Base-by-base conservation (phyloP, 1,284 basidiomycete genomes). In the Naganishia sp. region DNA sequence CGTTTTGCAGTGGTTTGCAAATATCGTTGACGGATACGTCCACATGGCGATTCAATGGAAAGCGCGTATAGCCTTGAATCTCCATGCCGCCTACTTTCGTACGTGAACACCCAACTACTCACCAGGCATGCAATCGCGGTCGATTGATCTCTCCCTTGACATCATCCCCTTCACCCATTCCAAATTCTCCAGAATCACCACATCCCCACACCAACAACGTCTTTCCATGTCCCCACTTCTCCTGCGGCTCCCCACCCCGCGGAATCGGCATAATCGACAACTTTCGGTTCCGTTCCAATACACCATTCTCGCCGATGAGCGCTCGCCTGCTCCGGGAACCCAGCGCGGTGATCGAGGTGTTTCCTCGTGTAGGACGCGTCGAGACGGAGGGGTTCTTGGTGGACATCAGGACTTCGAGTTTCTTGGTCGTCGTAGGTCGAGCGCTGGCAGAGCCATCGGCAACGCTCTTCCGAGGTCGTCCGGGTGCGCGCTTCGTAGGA, bases 141-240 rank as follows among this genome's bases (percentile, higher is more conserved):
- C 87, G 87, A 63, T 83, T 79, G 68, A 88, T 83, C 77, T 93
- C 89, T 66, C 82, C 85, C 41, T 90, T 80, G 57, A 83, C 77
- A 70, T 88, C 86, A 3, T 79, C 77, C 17, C 49, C 58, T 23
- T 49, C 47, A 3, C 92, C 92, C 79, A 91, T 84, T 21, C 92
- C 92, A 72, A 94, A 88, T 76, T 94, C 92, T 50, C 90, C 92
- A 80, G 90, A 90, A 77, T 92, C 91, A 23, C 91, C 92, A 6
- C 78, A 80, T 9, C 92, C 92, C 85, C 90, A 94, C 3, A 86
- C 87, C 69, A 92, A 92, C n/a, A 92, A 80, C 49, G 86, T 82
- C 25, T 85, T 82, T 42, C 84, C 79, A 21, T 88, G 88, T 55
- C 86, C 82, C 25, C 50, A 21, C 23, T 58, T 53, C 42, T 63